Conservation (phyloP, 805 yeast genomes). For the Hanseniaspora valbyensis region DNA sequence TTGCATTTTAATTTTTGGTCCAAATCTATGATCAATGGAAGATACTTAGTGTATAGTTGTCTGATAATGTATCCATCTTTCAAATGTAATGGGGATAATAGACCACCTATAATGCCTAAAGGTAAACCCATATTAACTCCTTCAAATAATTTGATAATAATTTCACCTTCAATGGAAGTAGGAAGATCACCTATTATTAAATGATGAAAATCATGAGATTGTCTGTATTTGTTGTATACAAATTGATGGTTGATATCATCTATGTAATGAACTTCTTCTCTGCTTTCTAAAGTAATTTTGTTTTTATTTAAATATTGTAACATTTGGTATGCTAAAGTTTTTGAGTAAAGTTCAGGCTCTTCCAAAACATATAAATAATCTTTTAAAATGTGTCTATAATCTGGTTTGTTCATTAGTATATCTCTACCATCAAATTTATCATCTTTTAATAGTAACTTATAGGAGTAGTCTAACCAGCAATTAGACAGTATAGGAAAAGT, state of each 20-base stretch:
- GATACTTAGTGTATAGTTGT: constrained; percentile 47
- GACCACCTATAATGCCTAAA: constrained; percentile 86
- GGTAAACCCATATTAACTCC: constrained; percentile 87
- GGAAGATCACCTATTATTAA: constrained; percentile 75
- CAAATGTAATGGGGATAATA: constrained; percentile 77
- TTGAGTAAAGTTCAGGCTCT: constrained; percentile 35
- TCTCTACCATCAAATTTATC: constrained; percentile 52
- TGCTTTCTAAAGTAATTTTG: constrained; percentile 86
- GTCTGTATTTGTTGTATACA: constrained; percentile 87
- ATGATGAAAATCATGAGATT: constrained; percentile 94
- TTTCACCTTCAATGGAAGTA: constrained; percentile 89
- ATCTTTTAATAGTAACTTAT: constrained; percentile 65
- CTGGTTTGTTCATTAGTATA: constrained; percentile 67
- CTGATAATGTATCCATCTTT: constrained; percentile 53
- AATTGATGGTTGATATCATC: constrained; percentile 85
- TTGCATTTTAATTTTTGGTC: constrained; percentile 55
- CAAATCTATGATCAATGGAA: constrained; percentile 55
- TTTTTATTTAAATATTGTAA: constrained; percentile 72
- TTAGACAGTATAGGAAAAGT: constrained; percentile 44
- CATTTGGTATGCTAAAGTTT: constrained; percentile 71
- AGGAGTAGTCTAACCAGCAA: constrained; percentile 46
- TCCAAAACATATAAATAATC: constrained; percentile 47
- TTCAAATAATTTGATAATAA: constrained; percentile 84
- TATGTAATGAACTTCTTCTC: constrained; percentile 77
- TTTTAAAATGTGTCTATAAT: constrained; percentile 64